Base-by-base conservation (phyloP, 495 filamentous ascomycete species). In the Aspergillus bridgeri region DNA sequence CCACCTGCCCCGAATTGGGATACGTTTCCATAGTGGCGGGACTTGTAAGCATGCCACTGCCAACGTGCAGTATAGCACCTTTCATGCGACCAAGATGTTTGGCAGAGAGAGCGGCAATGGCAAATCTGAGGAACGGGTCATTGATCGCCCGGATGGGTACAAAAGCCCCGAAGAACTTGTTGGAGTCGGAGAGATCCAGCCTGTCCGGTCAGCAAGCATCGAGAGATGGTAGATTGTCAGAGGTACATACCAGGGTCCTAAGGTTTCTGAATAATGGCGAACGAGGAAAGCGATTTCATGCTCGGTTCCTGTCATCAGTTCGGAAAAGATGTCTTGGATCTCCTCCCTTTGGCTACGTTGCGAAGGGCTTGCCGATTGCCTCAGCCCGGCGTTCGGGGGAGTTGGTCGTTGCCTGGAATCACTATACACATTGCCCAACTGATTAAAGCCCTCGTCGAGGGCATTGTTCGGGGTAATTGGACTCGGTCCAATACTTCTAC, bases 51-150 rank as follows among this genome's bases (percentile, higher is more conserved):
- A 74, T 66, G 7, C 68, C 69, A 13, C 63, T 64, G 1, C 47
- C 60, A 1, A 45, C 53, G 18, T 57, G 42, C 9, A 53, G 49
- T 27, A 64, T 74, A 23, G 58, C 60, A 0, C 75, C 75, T 51
- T 76, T 76, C 27, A 77, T 63, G 44, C 69, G 62, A 3, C 64
- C 71, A 5, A 78, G 64, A 42, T 78, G 75, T 50, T 78, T 78
- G 33, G 75, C 74, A 20, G 74, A 65, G 6, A 77, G 51, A 5
- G 74, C 70, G 38, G 72, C 66, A 33, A 76, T 72, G 7, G 75
- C 64, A 27, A 69, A 72, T 59, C 66, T 70, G n/a, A 77, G 54
- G 8, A 62, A 72, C 1, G 51, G 47, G 25, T 62, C 66, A 33
- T 71, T 64, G 45, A 73, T 69, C 8, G 75, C 72, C 25, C 73